Evolutionary conservation across 129 eudicot species (phyloP).

Genomic region (sunflower (Helianthus annuus)): HanXRQr2.0-SUNRISE NC_035436.2:53400711-53401210

Average conservation of each 20-base stretch:
- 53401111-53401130: constrained; percentile 48
- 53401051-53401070: constrained; percentile 43
- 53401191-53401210: constrained; percentile 40
- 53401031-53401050: constrained; percentile 46
- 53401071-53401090: constrained; percentile 41
- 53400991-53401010: constrained; percentile 52
- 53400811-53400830: no score
- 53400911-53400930: background rate
- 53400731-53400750: no score
- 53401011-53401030: constrained; percentile 28
- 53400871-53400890: constrained; percentile 26
- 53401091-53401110: constrained; percentile 38
- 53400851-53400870: background rate
- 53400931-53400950: constrained; percentile 40
- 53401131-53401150: constrained; percentile 40
- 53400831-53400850: no score
- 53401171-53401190: constrained; percentile 33
- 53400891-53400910: constrained; percentile 25
- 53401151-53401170: constrained; percentile 26
- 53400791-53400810: no score
- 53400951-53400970: constrained; percentile 72
- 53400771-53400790: no score
- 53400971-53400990: constrained; percentile 73
- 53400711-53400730: no score
- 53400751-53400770: no score